phyloP scores from a whole-genome alignment of 2,329 filamentous ascomycete species.

The Paradendryphiella salina region DNA sequence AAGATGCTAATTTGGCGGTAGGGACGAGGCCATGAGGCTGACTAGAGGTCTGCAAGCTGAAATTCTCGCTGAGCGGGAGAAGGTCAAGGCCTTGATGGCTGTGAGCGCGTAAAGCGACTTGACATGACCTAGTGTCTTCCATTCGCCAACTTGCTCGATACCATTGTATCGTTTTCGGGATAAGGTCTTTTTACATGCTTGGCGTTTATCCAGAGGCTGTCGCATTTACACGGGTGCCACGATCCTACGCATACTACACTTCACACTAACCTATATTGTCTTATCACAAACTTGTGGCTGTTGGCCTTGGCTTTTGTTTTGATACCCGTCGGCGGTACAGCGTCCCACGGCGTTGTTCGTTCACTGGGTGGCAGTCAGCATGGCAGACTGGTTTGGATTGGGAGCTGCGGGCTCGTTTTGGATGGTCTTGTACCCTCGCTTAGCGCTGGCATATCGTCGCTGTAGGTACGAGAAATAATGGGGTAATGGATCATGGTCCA shows the following conservation, averaged over 20 bases:
- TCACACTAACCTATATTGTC: conserved; percentile 18
- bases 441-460: conserved; percentile 17
- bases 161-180: conserved; percentile 11
- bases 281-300: conserved; percentile 11
- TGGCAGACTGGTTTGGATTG: conserved; percentile 1
- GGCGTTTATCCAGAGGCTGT: conserved; percentile 15
- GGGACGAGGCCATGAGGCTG: conserved; percentile 72
- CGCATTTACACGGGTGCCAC: conserved; percentile 25
- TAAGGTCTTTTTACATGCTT: conserved; percentile 5
- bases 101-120: conserved; percentile 19
- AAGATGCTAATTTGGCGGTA: conserved; percentile 33
- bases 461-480: conserved; percentile 38
- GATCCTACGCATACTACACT: conserved; percentile 24
- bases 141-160: conserved; percentile 6
- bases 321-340: conserved; percentile 11
- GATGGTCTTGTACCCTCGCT: conserved; percentile 17
- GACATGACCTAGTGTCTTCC: conserved; percentile 20
- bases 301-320: not conserved
- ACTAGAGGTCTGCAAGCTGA: conserved; percentile 70
- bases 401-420: conserved; percentile 17
- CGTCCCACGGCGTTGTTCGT: not conserved
- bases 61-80: conserved; percentile 66
- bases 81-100: conserved; percentile 57
- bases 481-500: conserved; percentile 32
- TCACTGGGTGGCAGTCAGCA: not conserved